A percentile compares a stretch with the other conserved stretches of the same genome.
Conservation (phyloP, 148 eudicot genomes). For the Persicaria maculosa region DNA sequence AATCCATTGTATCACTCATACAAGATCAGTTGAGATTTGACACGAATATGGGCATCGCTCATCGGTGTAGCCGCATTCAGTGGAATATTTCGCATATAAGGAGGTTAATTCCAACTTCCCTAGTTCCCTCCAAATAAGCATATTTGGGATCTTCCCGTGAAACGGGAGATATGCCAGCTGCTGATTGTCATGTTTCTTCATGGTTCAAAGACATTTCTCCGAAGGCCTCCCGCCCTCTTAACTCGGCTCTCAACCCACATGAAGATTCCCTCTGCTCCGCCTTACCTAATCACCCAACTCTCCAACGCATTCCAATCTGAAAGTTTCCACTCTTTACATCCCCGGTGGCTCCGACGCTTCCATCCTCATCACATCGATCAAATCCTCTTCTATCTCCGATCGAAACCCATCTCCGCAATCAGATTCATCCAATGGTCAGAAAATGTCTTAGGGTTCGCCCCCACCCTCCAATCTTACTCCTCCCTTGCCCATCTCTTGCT, state of each 20-base stretch:
- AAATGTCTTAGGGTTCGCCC: conserved; percentile 31
- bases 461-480: conserved; percentile 21
- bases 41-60: too few species aligned
- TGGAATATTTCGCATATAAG: too few species aligned
- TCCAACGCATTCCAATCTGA: conserved; percentile 30
- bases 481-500: conserved; percentile 30
- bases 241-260: neutral
- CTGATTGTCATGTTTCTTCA: conserved; percentile 1
- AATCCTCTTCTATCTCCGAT: conserved; percentile 36
- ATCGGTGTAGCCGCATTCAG: too few species aligned
- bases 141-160: too few species aligned
- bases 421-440: conserved; percentile 47
- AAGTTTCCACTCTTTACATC: conserved; percentile 24
- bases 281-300: conserved; percentile 17
- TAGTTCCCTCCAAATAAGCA: too few species aligned
- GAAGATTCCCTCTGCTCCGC: neutral
- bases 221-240: neutral
- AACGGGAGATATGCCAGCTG: too few species aligned
- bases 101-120: too few species aligned
- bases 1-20: too few species aligned
- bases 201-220: neutral
- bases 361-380: conserved; percentile 30
- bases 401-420: conserved; percentile 46
- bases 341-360: conserved; percentile 11
- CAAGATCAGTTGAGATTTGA: too few species aligned